Evolutionary conservation across 768 basidiomycete species (phyloP).

Genomic region (Suillus cothurnatus): DNA sequence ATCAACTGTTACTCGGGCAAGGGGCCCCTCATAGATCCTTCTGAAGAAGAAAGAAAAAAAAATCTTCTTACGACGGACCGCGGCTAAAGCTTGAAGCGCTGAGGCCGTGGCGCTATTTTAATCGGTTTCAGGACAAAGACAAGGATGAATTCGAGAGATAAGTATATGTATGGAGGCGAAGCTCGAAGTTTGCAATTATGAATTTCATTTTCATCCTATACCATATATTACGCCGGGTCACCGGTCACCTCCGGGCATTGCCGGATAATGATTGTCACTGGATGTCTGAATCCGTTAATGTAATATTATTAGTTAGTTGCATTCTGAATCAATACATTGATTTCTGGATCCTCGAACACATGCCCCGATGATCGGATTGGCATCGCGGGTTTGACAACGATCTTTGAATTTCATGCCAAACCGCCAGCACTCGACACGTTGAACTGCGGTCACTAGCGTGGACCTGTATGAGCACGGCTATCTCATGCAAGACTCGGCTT

Average conservation of each 20-base stretch:
- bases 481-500: neutral
- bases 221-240: neutral
- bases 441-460: neutral
- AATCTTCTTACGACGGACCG: slow-evolving; percentile 3
- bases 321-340: neutral
- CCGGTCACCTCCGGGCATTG: neutral
- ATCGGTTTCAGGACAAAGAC: neutral
- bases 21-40: neutral
- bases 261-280: slow-evolving; percentile 6
- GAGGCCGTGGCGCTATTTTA: neutral
- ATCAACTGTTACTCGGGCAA: neutral
- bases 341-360: slow-evolving; percentile 7
- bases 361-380: slow-evolving; percentile 1
- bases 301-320: neutral
- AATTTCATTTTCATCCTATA: neutral
- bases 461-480: neutral
- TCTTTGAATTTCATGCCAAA: slow-evolving; percentile 1
- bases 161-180: neutral
- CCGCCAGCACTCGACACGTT: slow-evolving; percentile 2
- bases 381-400: slow-evolving; percentile 4
- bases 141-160: neutral
- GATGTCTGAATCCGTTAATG: neutral
- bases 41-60: neutral
- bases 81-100: slow-evolving; percentile 4
- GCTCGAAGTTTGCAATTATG: neutral